phyloP scores from a whole-genome alignment of 345 rosid genomes.

The Gossypium sturtianum region DNA sequence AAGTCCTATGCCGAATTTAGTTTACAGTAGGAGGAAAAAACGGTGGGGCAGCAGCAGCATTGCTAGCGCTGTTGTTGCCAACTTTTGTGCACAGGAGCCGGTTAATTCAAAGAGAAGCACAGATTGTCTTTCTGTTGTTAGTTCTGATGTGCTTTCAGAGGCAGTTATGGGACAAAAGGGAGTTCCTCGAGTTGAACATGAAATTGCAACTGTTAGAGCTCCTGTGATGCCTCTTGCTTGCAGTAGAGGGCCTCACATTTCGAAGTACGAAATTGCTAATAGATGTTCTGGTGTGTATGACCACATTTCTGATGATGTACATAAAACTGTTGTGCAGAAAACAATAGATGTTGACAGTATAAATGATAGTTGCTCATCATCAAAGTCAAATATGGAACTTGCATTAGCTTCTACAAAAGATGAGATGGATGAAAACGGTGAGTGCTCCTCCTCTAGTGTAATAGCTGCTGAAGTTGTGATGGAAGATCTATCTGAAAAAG shows the following conservation, averaged over 20 bases:
- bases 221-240: conserved; percentile 14
- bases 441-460: conserved; percentile 61
- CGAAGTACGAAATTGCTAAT: conserved; percentile 21
- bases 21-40: conserved; percentile 55
- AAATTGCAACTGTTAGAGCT: conserved; percentile 20
- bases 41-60: conserved; percentile 15
- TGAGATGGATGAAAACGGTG: conserved; percentile 48
- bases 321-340: conserved; percentile 28
- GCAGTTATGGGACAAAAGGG: conserved; percentile 26
- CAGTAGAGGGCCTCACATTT: conserved; percentile 17
- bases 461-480: conserved; percentile 24
- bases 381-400: conserved; percentile 50
- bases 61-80: conserved; percentile 6
- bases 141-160: conserved; percentile 36
- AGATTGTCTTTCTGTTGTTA: conserved; percentile 37
- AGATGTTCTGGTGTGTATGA: conserved; percentile 22
- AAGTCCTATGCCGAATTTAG: conserved; percentile 33
- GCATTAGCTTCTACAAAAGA: conserved; percentile 40
- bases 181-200: conserved; percentile 21
- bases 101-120: conserved; percentile 30
- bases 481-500: conserved; percentile 36
- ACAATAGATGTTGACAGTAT: conserved; percentile 42
- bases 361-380: conserved; percentile 67
- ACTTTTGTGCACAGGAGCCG: conserved; percentile 26
- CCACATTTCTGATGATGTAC: conserved; percentile 31